Evolutionary conservation across 2,329 filamentous ascomycete genomes (phyloP).

Genomic region (Sporothrix mexicana): DNA sequence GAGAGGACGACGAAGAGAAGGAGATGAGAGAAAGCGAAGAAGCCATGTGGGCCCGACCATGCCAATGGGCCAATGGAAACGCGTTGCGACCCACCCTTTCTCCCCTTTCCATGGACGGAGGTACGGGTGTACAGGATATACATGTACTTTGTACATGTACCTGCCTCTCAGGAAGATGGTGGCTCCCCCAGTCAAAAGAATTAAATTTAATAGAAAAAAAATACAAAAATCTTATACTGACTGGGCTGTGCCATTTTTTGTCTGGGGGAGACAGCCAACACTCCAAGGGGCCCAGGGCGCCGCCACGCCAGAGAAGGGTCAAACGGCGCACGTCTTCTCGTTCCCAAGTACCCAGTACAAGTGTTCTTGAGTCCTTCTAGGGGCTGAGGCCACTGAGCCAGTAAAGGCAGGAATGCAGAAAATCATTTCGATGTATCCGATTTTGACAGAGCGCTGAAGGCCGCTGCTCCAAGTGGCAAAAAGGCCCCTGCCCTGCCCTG

Average conservation of each 20-base stretch:
- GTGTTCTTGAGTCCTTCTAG: not conserved
- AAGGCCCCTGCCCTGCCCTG: not conserved
- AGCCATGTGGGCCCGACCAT: not conserved
- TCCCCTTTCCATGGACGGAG: not conserved
- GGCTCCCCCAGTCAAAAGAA: conserved; percentile 14
- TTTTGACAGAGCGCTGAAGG: not conserved
- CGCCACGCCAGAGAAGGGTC: conserved; percentile 14
- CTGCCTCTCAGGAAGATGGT: not conserved
- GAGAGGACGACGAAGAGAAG: not conserved
- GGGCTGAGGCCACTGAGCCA: not conserved
- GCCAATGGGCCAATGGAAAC: conserved; percentile 21
- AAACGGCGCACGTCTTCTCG: not conserved
- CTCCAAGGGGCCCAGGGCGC: conserved; percentile 2
- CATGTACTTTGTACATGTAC: conserved; percentile 15
- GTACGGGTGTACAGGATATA: not conserved
- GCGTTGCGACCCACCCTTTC: conserved; percentile 27
- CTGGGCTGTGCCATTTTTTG: not conserved
- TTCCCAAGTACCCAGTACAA: conserved; percentile 1
- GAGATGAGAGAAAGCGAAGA: conserved; percentile 1
- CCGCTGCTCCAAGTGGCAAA: not conserved
- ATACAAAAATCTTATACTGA: not conserved
- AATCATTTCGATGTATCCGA: too few relatives aligned
- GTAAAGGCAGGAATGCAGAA: too few relatives aligned
- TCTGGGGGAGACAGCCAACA: conserved; percentile 21
- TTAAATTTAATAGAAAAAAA: conserved; percentile 25